phyloP scores from a whole-genome alignment of 768 basidiomycete species.

The Agaricus bisporus region DNA sequence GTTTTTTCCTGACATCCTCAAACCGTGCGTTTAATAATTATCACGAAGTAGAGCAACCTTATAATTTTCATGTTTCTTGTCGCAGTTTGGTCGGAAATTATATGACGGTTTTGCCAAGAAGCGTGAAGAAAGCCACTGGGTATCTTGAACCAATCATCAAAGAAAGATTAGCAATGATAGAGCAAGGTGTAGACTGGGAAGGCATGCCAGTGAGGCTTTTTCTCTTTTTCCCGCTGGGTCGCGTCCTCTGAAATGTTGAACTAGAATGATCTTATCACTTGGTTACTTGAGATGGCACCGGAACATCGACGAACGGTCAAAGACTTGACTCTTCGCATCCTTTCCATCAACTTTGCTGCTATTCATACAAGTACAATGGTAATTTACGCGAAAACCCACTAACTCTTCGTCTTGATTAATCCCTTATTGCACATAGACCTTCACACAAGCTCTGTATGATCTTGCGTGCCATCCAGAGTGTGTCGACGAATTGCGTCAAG shows the following conservation, averaged over 20 bases:
- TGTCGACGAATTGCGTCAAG: slow-evolving; percentile 23
- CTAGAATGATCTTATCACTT: slow-evolving; percentile 41
- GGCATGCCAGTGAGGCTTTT: slow-evolving; percentile 24
- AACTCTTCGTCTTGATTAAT: not conserved
- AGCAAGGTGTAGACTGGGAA: slow-evolving; percentile 24
- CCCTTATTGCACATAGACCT: not conserved
- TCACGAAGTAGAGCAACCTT: not conserved
- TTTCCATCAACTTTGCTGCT: slow-evolving; percentile 32
- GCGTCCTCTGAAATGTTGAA: not conserved
- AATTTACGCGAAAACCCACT: not conserved
- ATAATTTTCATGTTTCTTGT: too few species aligned
- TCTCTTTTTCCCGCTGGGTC: not conserved
- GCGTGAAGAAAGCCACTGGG: slow-evolving; percentile 17
- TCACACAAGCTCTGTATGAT: slow-evolving; percentile 18
- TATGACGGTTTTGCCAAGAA: slow-evolving; percentile 18
- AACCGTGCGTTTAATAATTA: slow-evolving; percentile 13
- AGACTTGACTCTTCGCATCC: slow-evolving; percentile 19
- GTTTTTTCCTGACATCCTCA: slow-evolving; percentile 16
- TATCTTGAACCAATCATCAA: slow-evolving; percentile 25
- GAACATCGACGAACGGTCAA: slow-evolving; percentile 23
- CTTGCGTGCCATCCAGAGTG: slow-evolving; percentile 26
- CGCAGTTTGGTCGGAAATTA: slow-evolving; percentile 19
- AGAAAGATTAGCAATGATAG: slow-evolving; percentile 23
- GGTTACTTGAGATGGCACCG: slow-evolving; percentile 35
- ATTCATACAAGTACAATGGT: slow-evolving; percentile 37